Base-by-base conservation (phyloP, 164 flowering plant species). In the Nymphaea colorata region DNA sequence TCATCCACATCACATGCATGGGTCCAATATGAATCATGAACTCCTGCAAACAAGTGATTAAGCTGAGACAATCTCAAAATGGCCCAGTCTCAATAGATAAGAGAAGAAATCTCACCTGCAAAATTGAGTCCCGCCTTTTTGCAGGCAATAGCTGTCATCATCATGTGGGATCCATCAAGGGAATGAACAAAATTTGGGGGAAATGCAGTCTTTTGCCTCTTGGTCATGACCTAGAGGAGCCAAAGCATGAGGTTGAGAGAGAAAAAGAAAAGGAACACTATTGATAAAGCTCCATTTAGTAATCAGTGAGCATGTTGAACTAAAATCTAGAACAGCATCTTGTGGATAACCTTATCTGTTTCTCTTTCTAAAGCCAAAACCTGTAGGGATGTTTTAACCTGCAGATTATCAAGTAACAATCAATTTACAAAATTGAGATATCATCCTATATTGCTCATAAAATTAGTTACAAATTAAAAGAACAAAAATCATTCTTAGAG, bases 101-200 rank as follows among this genome's bases (percentile, higher is more conserved):
- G 60, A 64, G 42, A 57, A 62, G 41, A 43, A 66, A 66, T 53
- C n/a, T 15, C 67, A 94, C 99, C 99, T 86, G 99, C 99, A 83
- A 95, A 95, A 70, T 79, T 82, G 61, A 95, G 75, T 76, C 99
- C 98, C 45, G 91, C 98, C 65, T 71, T 81, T 73, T 81, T 88
- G 86, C 99, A 92, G 64, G 99, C 98, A 64, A 90, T 75, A 42
- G 99, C 99, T 70, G 98, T 95, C 99, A 95, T 92, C 99, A 95
- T 95, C 99, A 95, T 92, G 79, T 95, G 99, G 41, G 96, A 88
- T 61, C 99, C 90, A 82, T 95, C 99, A 71, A 95, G 96, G 64
- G 99, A 95, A 76, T 95, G 99, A 53, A 95, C 91, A 78, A 92
- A 95, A 78, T 95, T 95, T 66, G 99, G 98, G 25, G 99, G 96